Percentiles rank a stretch among this genome's conserved stretches.
These are phyloP conservation scores for Capsicum pubescens DNA, from an alignment of 257 asterid species.

Conservation along the genomic window DNA sequence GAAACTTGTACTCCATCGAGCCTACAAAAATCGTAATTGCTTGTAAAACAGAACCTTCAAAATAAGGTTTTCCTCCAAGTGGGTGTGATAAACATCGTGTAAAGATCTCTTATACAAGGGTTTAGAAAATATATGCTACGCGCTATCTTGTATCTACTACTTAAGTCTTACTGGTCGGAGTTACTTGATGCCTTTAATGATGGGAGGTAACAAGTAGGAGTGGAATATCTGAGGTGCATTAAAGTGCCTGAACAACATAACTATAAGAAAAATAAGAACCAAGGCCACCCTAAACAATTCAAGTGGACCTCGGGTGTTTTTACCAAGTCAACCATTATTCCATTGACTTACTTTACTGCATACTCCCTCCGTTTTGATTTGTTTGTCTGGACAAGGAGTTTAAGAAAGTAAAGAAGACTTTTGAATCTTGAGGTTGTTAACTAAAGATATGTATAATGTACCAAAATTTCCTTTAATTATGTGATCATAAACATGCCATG, in stretches of 20 bases:
- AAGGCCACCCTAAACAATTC: neutral
- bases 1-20: neutral
- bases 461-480: neutral
- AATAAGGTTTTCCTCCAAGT: conserved; percentile 8
- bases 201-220: neutral
- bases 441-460: neutral
- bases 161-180: neutral
- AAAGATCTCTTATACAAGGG: conserved; percentile 13
- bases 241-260: neutral
- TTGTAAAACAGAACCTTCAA: neutral
- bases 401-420: neutral
- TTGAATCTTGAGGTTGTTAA: neutral
- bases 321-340: neutral
- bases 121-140: neutral
- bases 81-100: neutral
- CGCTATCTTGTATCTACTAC: neutral
- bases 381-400: neutral
- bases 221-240: neutral
- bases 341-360: neutral
- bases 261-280: neutral
- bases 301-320: neutral
- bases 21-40: neutral
- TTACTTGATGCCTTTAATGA: neutral
- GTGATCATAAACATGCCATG: neutral
- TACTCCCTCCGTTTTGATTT: neutral